phyloP scores from a whole-genome alignment of 1,139 yeast species.

The Kazachstania sp. region DNA sequence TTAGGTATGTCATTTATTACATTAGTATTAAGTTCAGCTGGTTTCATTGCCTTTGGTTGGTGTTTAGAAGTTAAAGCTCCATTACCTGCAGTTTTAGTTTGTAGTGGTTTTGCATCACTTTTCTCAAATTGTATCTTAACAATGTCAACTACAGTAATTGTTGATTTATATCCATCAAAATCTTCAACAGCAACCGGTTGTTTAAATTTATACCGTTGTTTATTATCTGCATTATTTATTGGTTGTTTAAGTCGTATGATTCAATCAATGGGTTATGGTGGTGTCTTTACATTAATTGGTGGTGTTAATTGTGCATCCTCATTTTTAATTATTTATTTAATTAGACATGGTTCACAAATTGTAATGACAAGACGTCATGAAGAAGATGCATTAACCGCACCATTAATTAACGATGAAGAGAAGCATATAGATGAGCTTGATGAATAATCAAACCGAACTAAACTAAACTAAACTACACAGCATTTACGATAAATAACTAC shows the following conservation, averaged over 20 bases:
- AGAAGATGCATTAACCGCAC: constrained; percentile 1
- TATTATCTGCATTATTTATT: constrained; percentile 49
- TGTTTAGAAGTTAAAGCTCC: constrained; percentile 42
- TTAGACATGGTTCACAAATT: constrained; percentile 23
- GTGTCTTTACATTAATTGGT: constrained; percentile 51
- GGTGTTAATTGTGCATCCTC: constrained; percentile 31
- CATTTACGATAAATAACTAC: not conserved
- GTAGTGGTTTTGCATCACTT: constrained; percentile 47
- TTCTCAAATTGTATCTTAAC: constrained; percentile 46
- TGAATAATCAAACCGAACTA: not conserved
- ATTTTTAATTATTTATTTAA: constrained; percentile 17
- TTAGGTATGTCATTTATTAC: constrained; percentile 36
- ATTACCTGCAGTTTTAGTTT: constrained; percentile 48
- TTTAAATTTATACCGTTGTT: constrained; percentile 50
- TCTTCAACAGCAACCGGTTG: constrained; percentile 54
- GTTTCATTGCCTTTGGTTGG: constrained; percentile 62
- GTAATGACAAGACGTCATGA: constrained; percentile 10
- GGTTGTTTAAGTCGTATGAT: constrained; percentile 55
- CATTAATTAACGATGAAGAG: not conserved
- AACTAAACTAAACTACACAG: no score
- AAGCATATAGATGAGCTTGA: not conserved
- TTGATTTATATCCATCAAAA: constrained; percentile 49
- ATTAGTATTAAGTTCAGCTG: constrained; percentile 30
- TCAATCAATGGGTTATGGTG: constrained; percentile 44
- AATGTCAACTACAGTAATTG: constrained; percentile 45